Evolutionary conservation across 1,139 yeast species (phyloP).

Genomic region (Scheffersomyces titani): DNA sequence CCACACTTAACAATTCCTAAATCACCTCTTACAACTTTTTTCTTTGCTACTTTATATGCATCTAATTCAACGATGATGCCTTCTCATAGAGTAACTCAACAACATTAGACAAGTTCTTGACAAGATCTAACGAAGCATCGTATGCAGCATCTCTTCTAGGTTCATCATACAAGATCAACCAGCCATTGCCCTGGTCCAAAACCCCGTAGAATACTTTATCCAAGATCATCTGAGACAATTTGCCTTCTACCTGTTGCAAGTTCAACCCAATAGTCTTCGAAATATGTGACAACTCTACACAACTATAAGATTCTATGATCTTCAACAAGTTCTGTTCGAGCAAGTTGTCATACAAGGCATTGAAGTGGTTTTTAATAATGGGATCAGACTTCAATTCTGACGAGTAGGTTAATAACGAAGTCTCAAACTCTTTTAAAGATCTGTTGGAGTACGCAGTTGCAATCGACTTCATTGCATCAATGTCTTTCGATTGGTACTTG

Average conservation of each 20-base stretch:
- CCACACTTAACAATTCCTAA: not conserved
- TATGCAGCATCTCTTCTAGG: slow-evolving; percentile 89
- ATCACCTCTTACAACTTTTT: too few species aligned
- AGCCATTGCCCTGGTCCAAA: slow-evolving; percentile 96
- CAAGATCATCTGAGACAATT: slow-evolving; percentile 92
- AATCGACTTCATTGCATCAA: slow-evolving; percentile 93
- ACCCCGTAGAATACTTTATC: slow-evolving; percentile 95
- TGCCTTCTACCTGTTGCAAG: slow-evolving; percentile 88
- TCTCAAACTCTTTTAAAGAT: slow-evolving; percentile 88
- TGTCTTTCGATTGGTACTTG: slow-evolving; percentile 73
- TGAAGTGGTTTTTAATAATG: slow-evolving; percentile 88
- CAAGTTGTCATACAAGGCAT: slow-evolving; percentile 88
- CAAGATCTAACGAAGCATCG: slow-evolving; percentile 82
- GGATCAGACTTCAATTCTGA: slow-evolving; percentile 82
- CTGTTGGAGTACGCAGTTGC: slow-evolving; percentile 88
- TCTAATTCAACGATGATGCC: slow-evolving; percentile 73
- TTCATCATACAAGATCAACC: slow-evolving; percentile 90
- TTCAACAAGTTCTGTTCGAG: slow-evolving; percentile 92
- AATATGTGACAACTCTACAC: slow-evolving; percentile 88
- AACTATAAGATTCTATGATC: slow-evolving; percentile 93
- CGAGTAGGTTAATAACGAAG: slow-evolving; percentile 69
- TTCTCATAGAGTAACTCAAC: slow-evolving; percentile 93
- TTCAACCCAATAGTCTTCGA: slow-evolving; percentile 88
- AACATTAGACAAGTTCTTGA: slow-evolving; percentile 82
- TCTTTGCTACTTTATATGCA: not conserved